phyloP scores from a whole-genome alignment of 2,329 filamentous ascomycete species.

The Clarireedia paspali region DNA sequence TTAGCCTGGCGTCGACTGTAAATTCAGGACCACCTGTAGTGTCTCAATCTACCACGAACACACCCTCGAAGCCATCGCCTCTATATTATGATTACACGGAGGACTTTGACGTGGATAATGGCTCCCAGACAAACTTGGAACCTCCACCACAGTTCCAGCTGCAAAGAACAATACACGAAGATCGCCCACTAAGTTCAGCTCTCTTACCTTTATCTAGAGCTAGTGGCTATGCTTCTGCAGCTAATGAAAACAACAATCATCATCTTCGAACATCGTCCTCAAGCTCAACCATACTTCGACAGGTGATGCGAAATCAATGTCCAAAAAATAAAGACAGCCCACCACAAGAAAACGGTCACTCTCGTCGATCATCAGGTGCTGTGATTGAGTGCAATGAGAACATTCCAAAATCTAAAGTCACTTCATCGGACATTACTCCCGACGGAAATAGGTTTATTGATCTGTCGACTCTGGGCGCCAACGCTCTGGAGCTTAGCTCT shows the following conservation, averaged over 20 bases:
- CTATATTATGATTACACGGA: conserved; percentile 31
- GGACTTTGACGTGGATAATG: conserved; percentile 26
- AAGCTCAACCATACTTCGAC: conserved; percentile 9
- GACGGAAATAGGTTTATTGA: conserved; percentile 10
- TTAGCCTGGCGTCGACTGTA: conserved; percentile 26
- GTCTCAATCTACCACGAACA: conserved; percentile 21
- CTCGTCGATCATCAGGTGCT: not conserved
- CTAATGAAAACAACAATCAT: conserved; percentile 4
- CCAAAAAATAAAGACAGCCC: not conserved
- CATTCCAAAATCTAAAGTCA: not conserved
- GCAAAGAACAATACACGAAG: conserved; percentile 26
- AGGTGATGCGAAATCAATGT: conserved; percentile 1
- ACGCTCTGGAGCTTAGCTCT: conserved; percentile 19
- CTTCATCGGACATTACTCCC: not conserved
- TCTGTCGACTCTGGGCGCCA: conserved; percentile 16
- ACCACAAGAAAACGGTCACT: not conserved
- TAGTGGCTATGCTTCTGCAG: not conserved
- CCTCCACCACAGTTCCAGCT: conserved; percentile 25
- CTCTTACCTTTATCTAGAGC: conserved; percentile 8
- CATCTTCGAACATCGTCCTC: conserved; percentile 15
- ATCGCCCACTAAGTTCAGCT: conserved; percentile 19
- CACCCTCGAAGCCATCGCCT: conserved; percentile 25
- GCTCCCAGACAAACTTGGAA: conserved; percentile 11
- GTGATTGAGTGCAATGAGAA: not conserved
- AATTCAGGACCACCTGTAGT: conserved; percentile 18